Conservation (phyloP, 2,329 filamentous ascomycete species). For the Fusarium ramigenum region DNA sequence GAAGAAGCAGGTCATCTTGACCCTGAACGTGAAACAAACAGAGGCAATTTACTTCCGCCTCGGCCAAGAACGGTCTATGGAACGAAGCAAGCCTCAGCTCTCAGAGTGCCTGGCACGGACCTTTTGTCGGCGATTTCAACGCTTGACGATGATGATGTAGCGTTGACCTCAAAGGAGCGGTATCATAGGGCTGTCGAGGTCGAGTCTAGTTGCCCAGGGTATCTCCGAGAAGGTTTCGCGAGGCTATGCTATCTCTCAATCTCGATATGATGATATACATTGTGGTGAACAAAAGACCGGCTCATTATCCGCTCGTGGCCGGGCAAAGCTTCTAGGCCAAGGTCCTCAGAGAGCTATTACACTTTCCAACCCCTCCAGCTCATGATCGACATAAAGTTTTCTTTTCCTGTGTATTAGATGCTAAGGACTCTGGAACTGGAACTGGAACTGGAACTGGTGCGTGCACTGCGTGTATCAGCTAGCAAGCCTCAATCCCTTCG, state of each 20-base stretch:
- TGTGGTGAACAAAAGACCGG: not conserved
- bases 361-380: constrained; percentile 14
- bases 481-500: constrained; percentile 23
- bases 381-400: constrained; percentile 26
- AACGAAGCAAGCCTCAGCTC: constrained; percentile 5
- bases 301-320: not conserved
- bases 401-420: constrained; percentile 8
- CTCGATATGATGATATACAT: not conserved
- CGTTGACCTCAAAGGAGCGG: not conserved
- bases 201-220: not conserved
- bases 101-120: constrained; percentile 9
- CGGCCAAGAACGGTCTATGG: not conserved
- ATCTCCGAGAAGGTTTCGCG: constrained; percentile 8
- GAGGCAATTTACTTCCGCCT: not conserved
- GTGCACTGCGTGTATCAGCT: not conserved
- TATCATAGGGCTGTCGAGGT: constrained; percentile 27
- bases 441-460: not conserved
- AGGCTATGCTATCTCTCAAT: constrained; percentile 1
- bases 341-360: not conserved
- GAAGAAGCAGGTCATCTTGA: constrained; percentile 27
- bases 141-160: not conserved
- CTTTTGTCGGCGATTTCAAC: not conserved
- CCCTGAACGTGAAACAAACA: constrained; percentile 21
- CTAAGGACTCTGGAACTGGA: not conserved
- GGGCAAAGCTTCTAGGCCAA: not conserved